Evolutionary conservation across 371 early-diverging fungal species (phyloP), one percentile per base, ranked within the genome.

Genomic region (Zychaea mexicana): DNA sequence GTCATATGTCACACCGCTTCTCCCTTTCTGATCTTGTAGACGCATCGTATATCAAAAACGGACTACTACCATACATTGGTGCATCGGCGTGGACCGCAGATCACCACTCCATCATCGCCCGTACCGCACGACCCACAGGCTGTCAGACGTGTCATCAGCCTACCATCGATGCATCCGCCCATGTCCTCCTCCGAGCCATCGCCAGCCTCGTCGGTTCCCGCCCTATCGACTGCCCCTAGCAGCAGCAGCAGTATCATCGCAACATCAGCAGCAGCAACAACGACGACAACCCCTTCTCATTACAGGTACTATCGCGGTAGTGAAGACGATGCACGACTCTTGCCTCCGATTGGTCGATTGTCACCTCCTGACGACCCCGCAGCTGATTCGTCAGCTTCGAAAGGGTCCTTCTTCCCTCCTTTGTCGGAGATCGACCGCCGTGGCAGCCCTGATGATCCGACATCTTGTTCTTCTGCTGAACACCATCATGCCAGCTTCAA

Each of bases 81-180:
- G 39, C 65, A 58, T 65, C 49, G 65, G 53, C 65, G 65, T 58
- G 65, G 65, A 65, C 59, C 59, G 59, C 65, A 42, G 59, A 58
- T 45, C 32, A 30, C 62, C 39, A 53, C 57, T 17, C 57, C 59
- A 13, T 46, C 65, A 3, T 57, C 64, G 26, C 57, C 64, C 6
- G 24, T 57, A 32, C 64, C 56, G 30, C 46, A 62, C 30, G 61
- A 64, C 47, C 31, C 49, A 17, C 57, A 26, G 15, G 22, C 56
- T 17, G 59, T 63, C 21, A 38, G 68, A 54, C 68, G 68, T n/a
- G 61, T 66, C 15, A 56, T 66, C 22, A 61, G 62, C 28, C 42
- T 67, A 26, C 68, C 68, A 46, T 62, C 68, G 17, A 67, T 67
- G 63, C 63, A 55, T 9, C 52, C 59, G 15, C 38, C 59, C 6